Percentiles rank a stretch among this genome's conserved stretches.
Conservation (phyloP, 2,329 filamentous ascomycete genomes). For the Fusarium pseudocircinatum region DNA sequence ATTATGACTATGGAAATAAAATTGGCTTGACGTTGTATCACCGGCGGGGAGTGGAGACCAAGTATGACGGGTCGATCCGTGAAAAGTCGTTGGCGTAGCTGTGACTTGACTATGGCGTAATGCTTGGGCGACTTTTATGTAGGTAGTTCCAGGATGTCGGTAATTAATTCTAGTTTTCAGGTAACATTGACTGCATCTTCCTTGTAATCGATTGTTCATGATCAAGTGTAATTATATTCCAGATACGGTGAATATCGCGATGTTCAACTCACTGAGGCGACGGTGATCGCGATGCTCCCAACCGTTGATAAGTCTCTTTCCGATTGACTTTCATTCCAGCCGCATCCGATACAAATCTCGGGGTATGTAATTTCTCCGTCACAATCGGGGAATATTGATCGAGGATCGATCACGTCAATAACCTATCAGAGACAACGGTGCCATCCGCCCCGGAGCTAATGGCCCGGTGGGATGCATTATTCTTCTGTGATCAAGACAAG, state of each 20-base stretch:
- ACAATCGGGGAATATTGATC: neutral
- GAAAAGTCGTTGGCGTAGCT: neutral
- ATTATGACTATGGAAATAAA: slow-evolving; percentile 11
- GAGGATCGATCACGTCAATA: neutral
- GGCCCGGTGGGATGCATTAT: neutral
- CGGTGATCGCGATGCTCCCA: too few relatives aligned
- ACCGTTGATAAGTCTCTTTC: neutral
- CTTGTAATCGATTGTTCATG: too few relatives aligned
- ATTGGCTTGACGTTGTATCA: neutral
- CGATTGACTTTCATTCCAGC: neutral
- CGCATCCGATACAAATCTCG: neutral
- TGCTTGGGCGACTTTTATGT: neutral
- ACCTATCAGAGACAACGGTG: neutral
- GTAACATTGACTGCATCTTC: too few relatives aligned
- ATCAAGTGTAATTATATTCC: neutral
- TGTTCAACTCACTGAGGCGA: neutral
- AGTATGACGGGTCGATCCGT: neutral
- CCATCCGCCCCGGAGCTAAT: slow-evolving; percentile 1
- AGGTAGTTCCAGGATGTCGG: too few relatives aligned
- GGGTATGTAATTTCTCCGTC: neutral
- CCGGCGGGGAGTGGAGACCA: neutral
- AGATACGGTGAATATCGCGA: neutral
- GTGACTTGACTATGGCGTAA: slow-evolving; percentile 31
- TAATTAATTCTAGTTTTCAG: too few relatives aligned
- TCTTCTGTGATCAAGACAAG: too few relatives aligned